Conservation (phyloP, 2,329 filamentous ascomycete genomes). For the Byssothecium circinans region DNA sequence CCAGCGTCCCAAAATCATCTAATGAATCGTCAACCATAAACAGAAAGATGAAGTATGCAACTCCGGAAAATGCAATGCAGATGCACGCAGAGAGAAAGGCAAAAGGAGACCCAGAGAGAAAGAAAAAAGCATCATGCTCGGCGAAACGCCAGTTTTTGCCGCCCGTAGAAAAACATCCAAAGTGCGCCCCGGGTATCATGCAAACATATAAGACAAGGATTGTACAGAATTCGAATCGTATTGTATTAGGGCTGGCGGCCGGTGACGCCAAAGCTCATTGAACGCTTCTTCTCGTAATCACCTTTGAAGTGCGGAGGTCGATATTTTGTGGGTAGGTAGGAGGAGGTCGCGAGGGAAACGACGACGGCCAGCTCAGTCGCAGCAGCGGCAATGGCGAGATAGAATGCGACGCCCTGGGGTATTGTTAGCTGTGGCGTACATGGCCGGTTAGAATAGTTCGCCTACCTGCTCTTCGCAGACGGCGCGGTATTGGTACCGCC, state of each 20-base stretch:
- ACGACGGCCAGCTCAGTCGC: conserved; percentile 35
- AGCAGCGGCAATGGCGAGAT: conserved; percentile 39
- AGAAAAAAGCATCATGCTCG: conserved; percentile 10
- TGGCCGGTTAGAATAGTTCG: neutral
- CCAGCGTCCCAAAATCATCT: conserved; percentile 6
- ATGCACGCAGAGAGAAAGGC: conserved; percentile 14
- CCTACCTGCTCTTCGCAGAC: conserved; percentile 43
- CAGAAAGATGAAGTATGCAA: conserved; percentile 13
- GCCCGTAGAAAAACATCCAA: conserved; percentile 12
- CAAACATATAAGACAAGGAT: conserved; percentile 9
- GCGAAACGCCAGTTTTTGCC: conserved; percentile 13
- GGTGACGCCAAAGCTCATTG: conserved; percentile 11
- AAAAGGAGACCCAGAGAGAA: neutral
- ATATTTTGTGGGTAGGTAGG: conserved; percentile 28
- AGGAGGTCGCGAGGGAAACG: conserved; percentile 35
- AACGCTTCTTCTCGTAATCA: conserved; percentile 15
- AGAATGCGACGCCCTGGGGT: conserved; percentile 39
- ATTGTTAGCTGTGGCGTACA: conserved; percentile 16
- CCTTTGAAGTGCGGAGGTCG: conserved; percentile 2
- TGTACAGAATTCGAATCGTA: conserved; percentile 11
- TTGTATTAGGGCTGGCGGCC: conserved; percentile 13
- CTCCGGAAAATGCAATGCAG: conserved; percentile 13
- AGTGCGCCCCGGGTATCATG: conserved; percentile 18
- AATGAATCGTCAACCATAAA: conserved; percentile 15
- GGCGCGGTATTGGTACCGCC: conserved; percentile 40